These are phyloP conservation scores for Oenanthe sinensis DNA, from an alignment of 129 eudicot species.

Conservation along the genomic window DNA sequence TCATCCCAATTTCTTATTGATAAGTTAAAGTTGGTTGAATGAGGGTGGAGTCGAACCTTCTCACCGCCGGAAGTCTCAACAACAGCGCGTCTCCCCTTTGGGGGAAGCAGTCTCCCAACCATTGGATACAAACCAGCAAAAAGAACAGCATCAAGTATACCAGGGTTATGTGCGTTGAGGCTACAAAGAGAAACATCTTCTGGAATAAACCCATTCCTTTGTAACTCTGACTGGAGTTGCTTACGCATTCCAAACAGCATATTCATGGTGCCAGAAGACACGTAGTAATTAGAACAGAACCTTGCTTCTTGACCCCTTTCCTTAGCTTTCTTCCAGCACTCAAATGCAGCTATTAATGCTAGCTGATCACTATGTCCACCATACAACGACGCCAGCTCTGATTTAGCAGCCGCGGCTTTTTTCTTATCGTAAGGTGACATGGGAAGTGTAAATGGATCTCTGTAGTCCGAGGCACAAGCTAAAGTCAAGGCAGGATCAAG, in stretches of 20 bases:
- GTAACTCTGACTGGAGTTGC: slow-evolving; percentile 60
- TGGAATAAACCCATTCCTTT: slow-evolving; percentile 50
- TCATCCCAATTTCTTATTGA: slow-evolving; percentile 20
- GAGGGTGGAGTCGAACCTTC: slow-evolving; percentile 60
- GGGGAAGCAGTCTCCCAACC: slow-evolving; percentile 65
- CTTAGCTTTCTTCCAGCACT: slow-evolving; percentile 77
- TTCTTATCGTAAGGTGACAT: slow-evolving; percentile 53
- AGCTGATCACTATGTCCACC: slow-evolving; percentile 86
- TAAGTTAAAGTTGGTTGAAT: slow-evolving; percentile 41
- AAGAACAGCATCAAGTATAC: slow-evolving; percentile 74
- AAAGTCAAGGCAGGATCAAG: slow-evolving; percentile 96
- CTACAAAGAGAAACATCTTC: slow-evolving; percentile 39
- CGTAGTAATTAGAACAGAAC: slow-evolving; percentile 67
- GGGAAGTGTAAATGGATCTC: slow-evolving; percentile 78
- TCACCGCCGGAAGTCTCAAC: slow-evolving; percentile 52
- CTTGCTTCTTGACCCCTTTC: slow-evolving; percentile 53
- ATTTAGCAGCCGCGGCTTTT: slow-evolving; percentile 57
- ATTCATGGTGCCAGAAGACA: slow-evolving; percentile 61
- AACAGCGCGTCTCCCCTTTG: slow-evolving; percentile 24
- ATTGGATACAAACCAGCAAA: slow-evolving; percentile 85
- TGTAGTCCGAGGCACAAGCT: slow-evolving; percentile 79
- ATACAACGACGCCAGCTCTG: slow-evolving; percentile 62
- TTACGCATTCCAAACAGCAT: slow-evolving; percentile 74
- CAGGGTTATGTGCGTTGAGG: slow-evolving; percentile 57
- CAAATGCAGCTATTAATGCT: slow-evolving; percentile 82